Percentiles rank a stretch among this genome's conserved stretches.
phyloP scores from a whole-genome alignment of 164 flowering plant species.

The Piper betle region DNA sequence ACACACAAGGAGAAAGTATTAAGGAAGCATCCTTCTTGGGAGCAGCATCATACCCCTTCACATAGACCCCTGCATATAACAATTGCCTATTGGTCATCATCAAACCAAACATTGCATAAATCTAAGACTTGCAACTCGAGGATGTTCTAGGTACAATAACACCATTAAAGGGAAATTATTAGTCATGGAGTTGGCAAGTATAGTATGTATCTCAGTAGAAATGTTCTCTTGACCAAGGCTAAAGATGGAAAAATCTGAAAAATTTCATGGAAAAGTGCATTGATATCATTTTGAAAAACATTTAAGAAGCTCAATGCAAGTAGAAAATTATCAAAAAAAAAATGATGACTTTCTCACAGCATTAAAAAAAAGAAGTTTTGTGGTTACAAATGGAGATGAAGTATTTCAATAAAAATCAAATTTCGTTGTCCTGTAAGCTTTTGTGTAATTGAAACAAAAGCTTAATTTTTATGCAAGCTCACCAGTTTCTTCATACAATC shows the following conservation, averaged over 20 bases:
- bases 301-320: too few species aligned
- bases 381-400: background rate
- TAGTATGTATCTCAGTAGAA: too few species aligned
- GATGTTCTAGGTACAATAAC: background rate
- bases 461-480: too few species aligned
- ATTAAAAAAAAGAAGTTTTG: too few species aligned
- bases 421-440: background rate
- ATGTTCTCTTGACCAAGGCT: too few species aligned
- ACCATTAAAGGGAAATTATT: background rate
- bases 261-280: too few species aligned
- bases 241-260: too few species aligned
- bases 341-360: background rate
- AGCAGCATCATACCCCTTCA: conserved; percentile 24
- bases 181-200: background rate
- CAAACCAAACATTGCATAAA: background rate
- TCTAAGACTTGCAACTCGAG: background rate
- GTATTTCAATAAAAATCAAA: too few species aligned
- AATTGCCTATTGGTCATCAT: conserved; percentile 1
- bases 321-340: too few species aligned
- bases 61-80: conserved; percentile 62
- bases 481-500: background rate
- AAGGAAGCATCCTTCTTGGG: conserved; percentile 26
- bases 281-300: too few species aligned
- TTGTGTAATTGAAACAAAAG: background rate
- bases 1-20: conserved; percentile 64